Evolutionary conservation across 225 moss, liverwort and hornwort genomes (phyloP).

Genomic region (Sphagnum contortum): DNA sequence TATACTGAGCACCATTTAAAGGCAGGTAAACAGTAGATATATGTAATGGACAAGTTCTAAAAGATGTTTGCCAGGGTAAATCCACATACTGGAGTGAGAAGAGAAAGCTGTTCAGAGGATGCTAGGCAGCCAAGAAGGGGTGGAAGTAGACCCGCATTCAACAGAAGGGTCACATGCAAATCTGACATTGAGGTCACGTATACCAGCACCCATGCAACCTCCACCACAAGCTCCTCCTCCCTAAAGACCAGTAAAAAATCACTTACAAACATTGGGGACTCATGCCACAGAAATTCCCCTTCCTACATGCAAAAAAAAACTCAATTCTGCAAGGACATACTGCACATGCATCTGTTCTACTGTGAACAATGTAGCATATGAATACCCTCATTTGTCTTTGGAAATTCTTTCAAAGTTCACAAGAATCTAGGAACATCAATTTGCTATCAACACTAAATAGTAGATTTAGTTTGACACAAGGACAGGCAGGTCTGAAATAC

Average conservation of each 20-base stretch:
- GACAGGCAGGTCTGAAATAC: neutral
- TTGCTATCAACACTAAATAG: no score
- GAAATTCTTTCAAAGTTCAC: no score
- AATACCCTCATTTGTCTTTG: no score
- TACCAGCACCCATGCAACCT: slow-evolving; percentile 87
- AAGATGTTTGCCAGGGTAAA: neutral
- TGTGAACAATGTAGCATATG: no score
- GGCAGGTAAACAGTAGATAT: no score
- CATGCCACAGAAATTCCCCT: no score
- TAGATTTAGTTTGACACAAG: no score
- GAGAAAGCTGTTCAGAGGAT: slow-evolving; percentile 44
- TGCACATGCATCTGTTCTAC: no score
- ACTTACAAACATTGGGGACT: neutral
- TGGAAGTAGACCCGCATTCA: slow-evolving; percentile 67
- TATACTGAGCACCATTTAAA: no score
- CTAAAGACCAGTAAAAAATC: slow-evolving; percentile 13
- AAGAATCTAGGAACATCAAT: no score
- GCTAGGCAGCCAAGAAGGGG: slow-evolving; percentile 56
- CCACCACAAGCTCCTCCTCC: slow-evolving; percentile 85
- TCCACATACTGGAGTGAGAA: slow-evolving; percentile 65
- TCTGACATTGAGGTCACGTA: slow-evolving; percentile 94
- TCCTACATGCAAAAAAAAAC: no score
- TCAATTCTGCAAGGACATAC: no score
- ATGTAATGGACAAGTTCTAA: neutral
- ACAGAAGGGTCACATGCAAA: slow-evolving; percentile 53